Evolutionary conservation across 1,139 yeast species (phyloP), one percentile per base, ranked within the genome.

Genomic region (Geotrichum siamense): DNA sequence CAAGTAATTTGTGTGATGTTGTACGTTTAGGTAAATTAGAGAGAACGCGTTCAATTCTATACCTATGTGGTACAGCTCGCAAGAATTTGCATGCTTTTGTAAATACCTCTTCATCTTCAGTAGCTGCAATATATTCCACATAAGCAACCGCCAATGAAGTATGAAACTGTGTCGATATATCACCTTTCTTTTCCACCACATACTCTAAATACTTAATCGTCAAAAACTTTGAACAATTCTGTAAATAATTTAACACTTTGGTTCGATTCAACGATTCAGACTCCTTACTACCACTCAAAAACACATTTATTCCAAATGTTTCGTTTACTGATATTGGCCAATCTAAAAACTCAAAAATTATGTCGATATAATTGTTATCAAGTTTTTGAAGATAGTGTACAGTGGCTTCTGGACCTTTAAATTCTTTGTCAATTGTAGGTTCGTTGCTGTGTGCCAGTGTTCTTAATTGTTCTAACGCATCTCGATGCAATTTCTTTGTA

Each of bases 311-410:
- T 3, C 75, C 77, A 47, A 67, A 64, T 2, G 60, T 57, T 1
- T 64, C 61, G 34, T 71, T 67, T 5, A 66, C 62, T 8, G 60
- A 53, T 25, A 83, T 62, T 0, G 84, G 71, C 77, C 81, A 76
- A 29, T 65, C 59, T 0, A 84, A 64, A 58, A 71, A 83, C 49
- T 78, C 67, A 41, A 85, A 72, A 1, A 86, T 71, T 16, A 83
- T 58, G 23, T 71, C 74, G 23, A 82, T 53, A 30, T 77, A 53
- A 0, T 68, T 65, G 48, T 74, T 69, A 5, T 74, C 70, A 9
- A 86, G 67, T 45, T 77, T 75, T 51, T 79, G 82, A 27, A 86
- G 62, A 56, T 89, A 91, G 35, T 71, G 72, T 1, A 85, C 70
- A 3, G 80, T 72, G n/a, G 75, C 64, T 13, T 60, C 65, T 0